Conservation (phyloP, 257 asterid genomes). For the Eustoma russellianum region DNA sequence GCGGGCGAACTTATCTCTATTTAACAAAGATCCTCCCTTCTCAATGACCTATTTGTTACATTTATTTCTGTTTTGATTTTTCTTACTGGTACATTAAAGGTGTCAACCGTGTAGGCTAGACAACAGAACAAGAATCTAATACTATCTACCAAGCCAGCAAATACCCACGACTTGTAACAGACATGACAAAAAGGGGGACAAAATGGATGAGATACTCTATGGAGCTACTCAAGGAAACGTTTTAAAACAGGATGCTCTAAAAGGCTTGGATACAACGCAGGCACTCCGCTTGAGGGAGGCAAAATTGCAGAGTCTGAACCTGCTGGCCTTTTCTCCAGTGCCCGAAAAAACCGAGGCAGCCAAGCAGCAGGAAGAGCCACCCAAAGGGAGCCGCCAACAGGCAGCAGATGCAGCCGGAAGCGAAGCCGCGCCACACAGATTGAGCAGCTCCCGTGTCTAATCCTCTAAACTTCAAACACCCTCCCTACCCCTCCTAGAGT, state of each 20-base stretch:
- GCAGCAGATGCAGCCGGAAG: not conserved
- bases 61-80: too few species aligned
- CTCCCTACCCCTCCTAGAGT: too few species aligned
- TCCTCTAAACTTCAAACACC: too few species aligned
- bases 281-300: slow-evolving; percentile 40
- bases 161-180: too few species aligned
- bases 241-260: slow-evolving; percentile 39
- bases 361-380: not conserved
- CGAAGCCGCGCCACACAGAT: not conserved
- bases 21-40: too few species aligned
- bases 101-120: too few species aligned
- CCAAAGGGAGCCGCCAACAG: not conserved
- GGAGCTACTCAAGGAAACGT: slow-evolving; percentile 39
- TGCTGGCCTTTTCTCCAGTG: slow-evolving; percentile 23
- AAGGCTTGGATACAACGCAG: slow-evolving; percentile 30
- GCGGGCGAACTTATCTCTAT: too few species aligned
- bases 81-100: too few species aligned
- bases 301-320: slow-evolving; percentile 35
- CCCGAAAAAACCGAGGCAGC: slow-evolving; percentile 15
- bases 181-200: too few species aligned
- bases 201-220: too few species aligned
- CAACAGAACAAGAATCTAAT: too few species aligned
- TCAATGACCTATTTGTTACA: too few species aligned
- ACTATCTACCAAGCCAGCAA: not conserved
- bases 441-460: not conserved